Percentiles rank a stretch among this genome's conserved stretches.
These are phyloP conservation scores for Taphrina confusa DNA, from an alignment of 1,139 yeast species.

Conservation along the genomic window DNA sequence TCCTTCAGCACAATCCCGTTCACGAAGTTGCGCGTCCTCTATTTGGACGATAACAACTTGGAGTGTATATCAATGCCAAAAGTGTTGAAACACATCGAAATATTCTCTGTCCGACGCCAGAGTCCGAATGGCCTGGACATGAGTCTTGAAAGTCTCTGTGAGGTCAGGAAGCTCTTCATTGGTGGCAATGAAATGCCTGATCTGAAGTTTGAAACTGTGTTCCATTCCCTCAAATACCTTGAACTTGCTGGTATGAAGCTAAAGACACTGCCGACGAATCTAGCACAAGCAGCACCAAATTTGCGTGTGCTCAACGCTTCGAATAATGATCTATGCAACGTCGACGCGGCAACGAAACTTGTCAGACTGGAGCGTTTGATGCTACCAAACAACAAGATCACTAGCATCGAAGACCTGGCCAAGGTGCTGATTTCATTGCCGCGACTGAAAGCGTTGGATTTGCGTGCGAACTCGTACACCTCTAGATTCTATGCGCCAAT, in stretches of 20 bases:
- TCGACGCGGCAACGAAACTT: conserved; percentile 43
- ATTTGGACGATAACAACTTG: conserved; percentile 43
- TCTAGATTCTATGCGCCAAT: conserved; percentile 41
- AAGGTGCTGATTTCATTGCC: conserved; percentile 42
- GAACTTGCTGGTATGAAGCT: conserved; percentile 45
- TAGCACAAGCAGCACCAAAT: conserved; percentile 43
- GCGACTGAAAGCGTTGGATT: conserved; percentile 43
- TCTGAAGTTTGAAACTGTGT: conserved; percentile 43
- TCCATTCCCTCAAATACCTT: conserved; percentile 45
- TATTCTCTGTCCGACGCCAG: conserved; percentile 40
- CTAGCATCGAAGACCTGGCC: conserved; percentile 41
- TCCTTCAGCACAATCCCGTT: conserved; percentile 38
- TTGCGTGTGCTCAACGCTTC: conserved; percentile 46
- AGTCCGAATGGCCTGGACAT: not conserved
- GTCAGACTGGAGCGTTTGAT: conserved; percentile 44
- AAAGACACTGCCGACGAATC: conserved; percentile 42
- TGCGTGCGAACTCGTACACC: conserved; percentile 46
- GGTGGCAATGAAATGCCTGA: conserved; percentile 42
- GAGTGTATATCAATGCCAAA: conserved; percentile 36
- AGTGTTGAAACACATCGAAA: conserved; percentile 37
- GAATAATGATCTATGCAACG: conserved; percentile 44
- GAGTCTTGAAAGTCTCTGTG: conserved; percentile 37
- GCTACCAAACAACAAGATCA: conserved; percentile 44
- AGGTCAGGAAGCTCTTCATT: conserved; percentile 43
- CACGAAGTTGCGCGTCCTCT: conserved; percentile 41